Evolutionary conservation across 1,284 basidiomycete genomes (phyloP).

Genomic region (Boletellus deceptivus): DNA sequence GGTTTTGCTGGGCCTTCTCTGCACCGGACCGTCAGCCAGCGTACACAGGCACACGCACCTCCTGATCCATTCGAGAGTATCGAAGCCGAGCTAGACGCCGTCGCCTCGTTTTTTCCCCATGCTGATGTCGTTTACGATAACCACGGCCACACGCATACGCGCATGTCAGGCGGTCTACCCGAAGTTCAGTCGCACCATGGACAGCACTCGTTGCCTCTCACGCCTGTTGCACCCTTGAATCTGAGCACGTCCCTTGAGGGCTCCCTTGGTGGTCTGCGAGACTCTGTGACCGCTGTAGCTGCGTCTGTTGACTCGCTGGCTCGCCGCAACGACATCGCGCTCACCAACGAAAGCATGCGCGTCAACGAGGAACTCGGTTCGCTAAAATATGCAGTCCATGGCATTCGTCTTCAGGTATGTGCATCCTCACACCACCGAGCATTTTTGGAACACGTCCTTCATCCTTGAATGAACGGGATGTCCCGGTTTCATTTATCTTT

Average conservation of each 20-base stretch:
- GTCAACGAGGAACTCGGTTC: slow-evolving; percentile 76
- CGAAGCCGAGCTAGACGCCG: slow-evolving; percentile 32
- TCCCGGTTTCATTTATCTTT: slow-evolving; percentile 8
- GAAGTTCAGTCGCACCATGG: slow-evolving; percentile 25
- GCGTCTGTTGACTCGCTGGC: slow-evolving; percentile 62
- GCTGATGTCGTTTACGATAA: slow-evolving; percentile 20
- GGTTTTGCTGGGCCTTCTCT: slow-evolving; percentile 14
- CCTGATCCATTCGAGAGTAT: slow-evolving; percentile 19
- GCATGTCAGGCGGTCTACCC: slow-evolving; percentile 13
- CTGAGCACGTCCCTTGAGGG: slow-evolving; percentile 59
- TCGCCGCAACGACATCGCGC: slow-evolving; percentile 60
- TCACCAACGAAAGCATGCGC: slow-evolving; percentile 70
- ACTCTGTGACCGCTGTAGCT: slow-evolving; percentile 58
- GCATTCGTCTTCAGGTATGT: slow-evolving; percentile 77
- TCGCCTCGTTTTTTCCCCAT: slow-evolving; percentile 53
- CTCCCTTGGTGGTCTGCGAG: slow-evolving; percentile 56
- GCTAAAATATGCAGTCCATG: slow-evolving; percentile 70
- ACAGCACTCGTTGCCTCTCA: slow-evolving; percentile 29
- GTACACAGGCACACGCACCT: slow-evolving; percentile 8
- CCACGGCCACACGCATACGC: slow-evolving; percentile 17
- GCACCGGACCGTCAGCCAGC: slow-evolving; percentile 18
- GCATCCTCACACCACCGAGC: slow-evolving; percentile 6
- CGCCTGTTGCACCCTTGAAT: slow-evolving; percentile 56
- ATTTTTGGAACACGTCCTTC: slow-evolving; percentile 5
- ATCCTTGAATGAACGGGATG: slow-evolving; percentile 1